Conservation (phyloP, 2,329 filamentous ascomycete genomes). For the Colletotrichum euphorbiae region DNA sequence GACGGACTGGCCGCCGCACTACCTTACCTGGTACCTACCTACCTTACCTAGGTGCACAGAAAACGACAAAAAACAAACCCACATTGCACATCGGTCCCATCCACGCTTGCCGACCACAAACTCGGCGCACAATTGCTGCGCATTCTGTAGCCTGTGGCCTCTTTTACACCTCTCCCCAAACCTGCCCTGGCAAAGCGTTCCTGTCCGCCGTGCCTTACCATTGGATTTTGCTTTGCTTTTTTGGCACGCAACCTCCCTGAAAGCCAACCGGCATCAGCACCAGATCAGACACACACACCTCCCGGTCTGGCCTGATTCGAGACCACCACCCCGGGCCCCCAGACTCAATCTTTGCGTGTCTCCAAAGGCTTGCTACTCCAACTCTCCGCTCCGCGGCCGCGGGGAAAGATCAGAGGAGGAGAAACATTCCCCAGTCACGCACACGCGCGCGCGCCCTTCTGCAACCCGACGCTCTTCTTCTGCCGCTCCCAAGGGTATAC, state of each 20-base stretch:
- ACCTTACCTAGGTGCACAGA: background rate
- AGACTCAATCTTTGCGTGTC: slow-evolving; percentile 11
- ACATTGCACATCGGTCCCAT: slow-evolving; percentile 22
- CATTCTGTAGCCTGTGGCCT: slow-evolving; percentile 7
- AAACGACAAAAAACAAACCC: slow-evolving; percentile 29
- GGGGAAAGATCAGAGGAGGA: slow-evolving; percentile 7
- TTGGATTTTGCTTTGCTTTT: background rate
- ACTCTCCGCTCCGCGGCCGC: slow-evolving; percentile 20
- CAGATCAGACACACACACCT: background rate
- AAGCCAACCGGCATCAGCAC: background rate
- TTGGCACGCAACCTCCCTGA: slow-evolving; percentile 7
- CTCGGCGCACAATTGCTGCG: slow-evolving; percentile 18
- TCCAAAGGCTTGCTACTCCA: background rate
- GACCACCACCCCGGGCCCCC: slow-evolving; percentile 16
- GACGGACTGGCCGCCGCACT: background rate
- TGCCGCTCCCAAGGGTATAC: slow-evolving; percentile 16
- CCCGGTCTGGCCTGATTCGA: slow-evolving; percentile 22
- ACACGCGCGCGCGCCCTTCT: slow-evolving; percentile 13
- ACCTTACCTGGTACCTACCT: too few relatives aligned
- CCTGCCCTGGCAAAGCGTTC: background rate
- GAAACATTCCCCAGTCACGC: slow-evolving; percentile 20
- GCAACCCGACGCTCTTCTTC: slow-evolving; percentile 26
- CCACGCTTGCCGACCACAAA: slow-evolving; percentile 11
- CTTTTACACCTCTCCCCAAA: background rate
- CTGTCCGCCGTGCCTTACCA: background rate